These are phyloP conservation scores for Suillus decipiens DNA, from an alignment of 768 basidiomycete species.

Conservation along the genomic window DNA sequence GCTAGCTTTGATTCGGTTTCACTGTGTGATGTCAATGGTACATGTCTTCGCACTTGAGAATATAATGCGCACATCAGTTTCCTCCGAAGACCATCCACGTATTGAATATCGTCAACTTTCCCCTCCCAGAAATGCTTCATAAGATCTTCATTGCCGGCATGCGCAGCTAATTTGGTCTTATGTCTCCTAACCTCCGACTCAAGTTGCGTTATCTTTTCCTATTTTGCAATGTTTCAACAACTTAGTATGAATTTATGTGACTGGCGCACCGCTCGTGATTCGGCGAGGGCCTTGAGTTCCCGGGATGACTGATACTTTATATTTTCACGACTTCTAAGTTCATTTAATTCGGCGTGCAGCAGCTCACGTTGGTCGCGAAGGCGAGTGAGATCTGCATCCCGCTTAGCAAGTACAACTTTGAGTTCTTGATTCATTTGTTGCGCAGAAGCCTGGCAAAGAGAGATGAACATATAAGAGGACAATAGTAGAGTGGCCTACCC, in stretches of 20 bases:
- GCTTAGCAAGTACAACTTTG: slow-evolving; percentile 57
- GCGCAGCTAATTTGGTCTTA: slow-evolving; percentile 76
- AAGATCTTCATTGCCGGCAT: slow-evolving; percentile 68
- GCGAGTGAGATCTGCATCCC: slow-evolving; percentile 65
- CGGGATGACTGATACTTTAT: slow-evolving; percentile 58
- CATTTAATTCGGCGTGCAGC: slow-evolving; percentile 59
- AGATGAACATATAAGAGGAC: slow-evolving; percentile 16
- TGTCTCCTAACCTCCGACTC: slow-evolving; percentile 72
- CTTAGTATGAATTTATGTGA: slow-evolving; percentile 9
- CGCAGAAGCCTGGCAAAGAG: slow-evolving; percentile 36
- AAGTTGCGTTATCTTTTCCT: slow-evolving; percentile 76
- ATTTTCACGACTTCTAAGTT: slow-evolving; percentile 65
- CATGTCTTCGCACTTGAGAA: not conserved
- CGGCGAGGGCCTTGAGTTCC: slow-evolving; percentile 66
- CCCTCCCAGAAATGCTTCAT: slow-evolving; percentile 68
- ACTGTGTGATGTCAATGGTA: slow-evolving; percentile 38
- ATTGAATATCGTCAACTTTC: slow-evolving; percentile 51
- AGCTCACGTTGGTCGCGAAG: slow-evolving; percentile 76
- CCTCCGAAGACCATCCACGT: slow-evolving; percentile 53
- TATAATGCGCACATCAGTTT: slow-evolving; percentile 52
- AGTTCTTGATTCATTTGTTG: slow-evolving; percentile 63
- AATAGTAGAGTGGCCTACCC: slow-evolving; percentile 38
- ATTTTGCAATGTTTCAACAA: slow-evolving; percentile 14
- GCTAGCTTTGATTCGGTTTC: slow-evolving; percentile 49
- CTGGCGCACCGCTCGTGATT: slow-evolving; percentile 53